These are phyloP conservation scores for Diaporthe sp. DNA, from an alignment of 2,329 filamentous ascomycete genomes.

Conservation along the genomic window DNA sequence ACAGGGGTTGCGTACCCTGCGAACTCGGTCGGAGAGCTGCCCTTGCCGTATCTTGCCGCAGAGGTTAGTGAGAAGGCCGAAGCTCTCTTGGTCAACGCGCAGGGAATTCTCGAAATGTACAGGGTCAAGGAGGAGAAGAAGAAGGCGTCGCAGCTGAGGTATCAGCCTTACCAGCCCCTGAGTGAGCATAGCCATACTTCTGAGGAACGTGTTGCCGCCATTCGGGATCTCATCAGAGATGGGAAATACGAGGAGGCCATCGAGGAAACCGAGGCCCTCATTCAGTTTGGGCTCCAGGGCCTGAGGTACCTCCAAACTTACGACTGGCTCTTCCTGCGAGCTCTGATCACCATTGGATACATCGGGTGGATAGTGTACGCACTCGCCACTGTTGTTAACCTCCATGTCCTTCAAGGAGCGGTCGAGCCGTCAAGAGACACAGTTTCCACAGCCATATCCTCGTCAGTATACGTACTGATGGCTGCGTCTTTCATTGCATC, in stretches of 20 bases:
- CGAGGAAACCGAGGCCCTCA: conserved; percentile 79
- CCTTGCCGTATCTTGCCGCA: conserved; percentile 84
- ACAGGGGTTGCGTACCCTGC: conserved; percentile 90
- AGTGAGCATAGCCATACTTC: conserved; percentile 73
- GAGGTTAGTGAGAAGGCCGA: conserved; percentile 82
- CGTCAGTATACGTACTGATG: conserved; percentile 79
- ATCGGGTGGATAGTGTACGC: conserved; percentile 96
- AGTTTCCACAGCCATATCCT: conserved; percentile 75
- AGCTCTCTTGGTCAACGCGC: conserved; percentile 86
- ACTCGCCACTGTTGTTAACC: conserved; percentile 87
- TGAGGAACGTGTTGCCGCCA: conserved; percentile 75
- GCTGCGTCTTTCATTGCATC: conserved; percentile 87
- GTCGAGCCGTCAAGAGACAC: conserved; percentile 74
- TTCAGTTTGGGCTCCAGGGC: conserved; percentile 83
- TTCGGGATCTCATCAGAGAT: conserved; percentile 75
- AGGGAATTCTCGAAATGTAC: conserved; percentile 95
- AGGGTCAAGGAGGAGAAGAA: conserved; percentile 92
- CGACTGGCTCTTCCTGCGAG: conserved; percentile 95
- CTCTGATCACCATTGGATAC: conserved; percentile 90
- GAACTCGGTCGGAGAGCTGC: conserved; percentile 95
- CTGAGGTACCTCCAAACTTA: conserved; percentile 97
- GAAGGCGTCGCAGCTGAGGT: conserved; percentile 80
- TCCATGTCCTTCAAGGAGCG: conserved; percentile 84
- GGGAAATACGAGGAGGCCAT: conserved; percentile 84
- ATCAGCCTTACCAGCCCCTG: conserved; percentile 80